Percentiles rank a stretch among this genome's conserved stretches.
These are phyloP conservation scores for Penicillium simplicissimum DNA, from an alignment of 495 filamentous ascomycete species.

Conservation along the genomic window DNA sequence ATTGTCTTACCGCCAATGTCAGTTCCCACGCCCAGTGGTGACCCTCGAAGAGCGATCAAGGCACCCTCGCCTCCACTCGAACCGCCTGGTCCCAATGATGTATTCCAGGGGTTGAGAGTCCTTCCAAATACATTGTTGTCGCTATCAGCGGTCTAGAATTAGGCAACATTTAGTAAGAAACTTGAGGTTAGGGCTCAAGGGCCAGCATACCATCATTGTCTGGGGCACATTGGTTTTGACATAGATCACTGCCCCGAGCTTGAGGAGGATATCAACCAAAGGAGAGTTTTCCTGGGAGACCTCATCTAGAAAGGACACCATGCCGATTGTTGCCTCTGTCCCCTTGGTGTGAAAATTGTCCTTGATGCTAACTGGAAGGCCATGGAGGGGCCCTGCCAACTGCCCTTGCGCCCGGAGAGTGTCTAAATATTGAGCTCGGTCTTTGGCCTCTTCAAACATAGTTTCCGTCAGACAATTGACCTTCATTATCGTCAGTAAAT, in stretches of 20 bases:
- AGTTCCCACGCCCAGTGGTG: conserved; percentile 39
- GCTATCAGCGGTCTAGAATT: conserved; percentile 36
- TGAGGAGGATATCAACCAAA: conserved; percentile 27
- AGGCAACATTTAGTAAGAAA: neutral
- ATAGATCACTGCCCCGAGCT: conserved; percentile 49
- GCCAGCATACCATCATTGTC: conserved; percentile 39
- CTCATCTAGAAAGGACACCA: conserved; percentile 23
- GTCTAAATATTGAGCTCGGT: conserved; percentile 39
- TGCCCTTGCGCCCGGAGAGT: conserved; percentile 33
- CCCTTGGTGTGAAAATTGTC: conserved; percentile 58
- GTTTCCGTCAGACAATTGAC: conserved; percentile 61
- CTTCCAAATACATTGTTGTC: conserved; percentile 61
- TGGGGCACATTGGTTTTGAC: conserved; percentile 61
- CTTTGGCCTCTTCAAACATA: conserved; percentile 45
- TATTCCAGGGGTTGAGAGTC: conserved; percentile 57
- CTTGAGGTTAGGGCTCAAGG: conserved; percentile 20
- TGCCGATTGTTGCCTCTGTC: conserved; percentile 32
- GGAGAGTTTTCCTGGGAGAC: conserved; percentile 17
- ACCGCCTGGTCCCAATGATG: conserved; percentile 51
- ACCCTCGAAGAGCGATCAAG: conserved; percentile 36
- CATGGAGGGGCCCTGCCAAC: conserved; percentile 60
- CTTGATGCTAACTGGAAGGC: conserved; percentile 64
- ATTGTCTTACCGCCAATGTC: conserved; percentile 38
- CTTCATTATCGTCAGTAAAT: conserved; percentile 7
- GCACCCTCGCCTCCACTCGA: conserved; percentile 62